Base-by-base conservation (phyloP, 108 stramenopile species). In the Poteriospumella lacustris region DNA sequence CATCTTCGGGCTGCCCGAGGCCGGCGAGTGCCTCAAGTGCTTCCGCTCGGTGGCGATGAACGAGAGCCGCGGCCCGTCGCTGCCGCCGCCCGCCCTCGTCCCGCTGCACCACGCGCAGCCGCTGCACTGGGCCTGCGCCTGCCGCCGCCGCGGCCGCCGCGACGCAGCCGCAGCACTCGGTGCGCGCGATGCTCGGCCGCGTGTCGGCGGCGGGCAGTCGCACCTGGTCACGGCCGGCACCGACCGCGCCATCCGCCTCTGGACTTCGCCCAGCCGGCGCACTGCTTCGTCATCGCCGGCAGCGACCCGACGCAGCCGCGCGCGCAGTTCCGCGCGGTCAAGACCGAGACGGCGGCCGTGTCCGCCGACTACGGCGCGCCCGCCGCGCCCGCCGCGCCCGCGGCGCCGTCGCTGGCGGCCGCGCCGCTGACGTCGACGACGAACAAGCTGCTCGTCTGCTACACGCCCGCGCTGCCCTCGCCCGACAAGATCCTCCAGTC, bases 11-110 rank as follows among this genome's bases (percentile, higher is more conserved):
- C 9, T 73, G 15, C 70, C 70, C 9, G 70, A 73, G 31, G 70
- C 9, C 3, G 70, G 70, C 36, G 70, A 73, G 5, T 73, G 70
- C 36, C 42, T 34, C 26, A 73, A 73, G 41, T 73, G 70, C 41
- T 73, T 73, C 31, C 70, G 70, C 5, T 42, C 70, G 28, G 70
- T 73, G 12, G 31, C 33, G 47, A 36, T 73, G 5, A 42, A 73
- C 36, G 15, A 15, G 5, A 34, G 47, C 31, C 3, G 19, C 26
- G 12, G 19, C 12, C 12, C 26, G 70, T 44, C 28, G 36, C 64
- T 40, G n/a, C n/a, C n/a, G n/a, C n/a, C n/a, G n/a, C n/a, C n/a
- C n/a, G n/a, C n/a, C n/a, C n/a, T n/a, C n/a, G n/a, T n/a, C n/a
- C n/a, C n/a, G n/a, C n/a, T n/a, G n/a, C n/a, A n/a, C n/a, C n/a